Base-by-base conservation (phyloP, 345 rosid genomes). In the Xanthoceras sorbifolium region DNA sequence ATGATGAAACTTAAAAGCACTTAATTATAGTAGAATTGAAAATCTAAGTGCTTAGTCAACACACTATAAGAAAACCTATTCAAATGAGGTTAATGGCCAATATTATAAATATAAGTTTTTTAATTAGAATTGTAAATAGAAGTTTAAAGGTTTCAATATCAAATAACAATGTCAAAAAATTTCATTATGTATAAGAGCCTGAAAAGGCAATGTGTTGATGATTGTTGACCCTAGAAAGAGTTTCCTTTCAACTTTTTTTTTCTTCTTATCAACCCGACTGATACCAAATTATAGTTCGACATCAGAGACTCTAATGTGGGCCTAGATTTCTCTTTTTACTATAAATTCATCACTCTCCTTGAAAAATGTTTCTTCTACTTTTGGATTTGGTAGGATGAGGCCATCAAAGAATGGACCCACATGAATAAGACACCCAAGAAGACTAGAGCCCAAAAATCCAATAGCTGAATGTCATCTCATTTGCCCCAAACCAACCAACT, bases 351-450 rank as follows among this genome's bases (percentile, higher is more conserved):
- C 72, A 48, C 40, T 69, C 50, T 69, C 5, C 73, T 48, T 72
- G 29, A 1, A 54, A 29, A 9, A 29, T 31, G 12, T 73, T 63
- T 29, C 28, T 28, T 59, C 25, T 71, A 71, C 4, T 31, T 55
- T 71, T 59, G 75, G 76, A 73, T 73, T 73, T 63, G 76, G 76
- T 73, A 63, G 55, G 69, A 44, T 26, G 76, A 46, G 44, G 69
- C 60, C 6, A 60, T 73, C 76, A 44, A 73, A 61, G 31, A 5
- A 18, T 36, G 23, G 69, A 23, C 46, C 69, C 29, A n/a, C 50
- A 2, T 63, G 76, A 73, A 73, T n/a, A 63, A 28, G 76, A 73
- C 76, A 28, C 29, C 5, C 5, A 29, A 62, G 57, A 62, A 28
- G 76, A 73, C 76, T 73, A 20, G 59, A 26, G 40, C 59, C 76